phyloP scores from a whole-genome alignment of 2,329 filamentous ascomycete species.

The Lasiodiplodia theobromae region DNA sequence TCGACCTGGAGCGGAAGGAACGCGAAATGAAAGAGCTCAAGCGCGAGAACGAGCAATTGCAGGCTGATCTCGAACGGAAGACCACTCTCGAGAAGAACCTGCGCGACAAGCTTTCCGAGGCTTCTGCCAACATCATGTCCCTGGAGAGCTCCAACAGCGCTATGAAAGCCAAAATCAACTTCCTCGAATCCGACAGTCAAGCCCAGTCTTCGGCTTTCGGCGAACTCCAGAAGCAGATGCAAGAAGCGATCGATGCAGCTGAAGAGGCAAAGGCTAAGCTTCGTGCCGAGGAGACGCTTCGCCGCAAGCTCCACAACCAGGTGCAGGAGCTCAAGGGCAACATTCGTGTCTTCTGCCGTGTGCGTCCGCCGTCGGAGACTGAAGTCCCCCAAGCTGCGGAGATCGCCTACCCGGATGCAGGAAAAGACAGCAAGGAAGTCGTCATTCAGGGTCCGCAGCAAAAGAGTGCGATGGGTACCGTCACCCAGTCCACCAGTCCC shows the following conservation, averaged over 20 bases:
- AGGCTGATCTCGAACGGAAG: conserved; percentile 61
- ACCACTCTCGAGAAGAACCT: conserved; percentile 65
- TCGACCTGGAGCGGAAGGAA: conserved; percentile 62
- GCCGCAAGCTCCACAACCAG: conserved; percentile 93
- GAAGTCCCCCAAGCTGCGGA: conserved; percentile 72
- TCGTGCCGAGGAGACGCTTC: conserved; percentile 87
- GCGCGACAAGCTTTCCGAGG: conserved; percentile 59
- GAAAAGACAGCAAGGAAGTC: conserved; percentile 87
- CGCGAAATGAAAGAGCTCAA: conserved; percentile 59
- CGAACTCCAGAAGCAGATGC: conserved; percentile 79
- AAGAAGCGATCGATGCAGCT: conserved; percentile 75
- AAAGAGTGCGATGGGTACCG: conserved; percentile 77
- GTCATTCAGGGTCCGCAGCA: conserved; percentile 83
- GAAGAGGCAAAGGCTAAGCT: conserved; percentile 80
- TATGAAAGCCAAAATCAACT: conserved; percentile 82
- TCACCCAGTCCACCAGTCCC: conserved; percentile 78
- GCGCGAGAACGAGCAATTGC: conserved; percentile 58
- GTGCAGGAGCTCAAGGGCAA: conserved; percentile 98
- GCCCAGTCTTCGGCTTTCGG: conserved; percentile 87
- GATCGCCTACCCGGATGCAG: conserved; percentile 78
- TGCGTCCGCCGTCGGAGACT: conserved; percentile 73
- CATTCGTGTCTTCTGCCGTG: conserved; percentile 96
- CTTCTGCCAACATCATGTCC: conserved; percentile 52
- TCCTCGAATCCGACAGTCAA: conserved; percentile 88
- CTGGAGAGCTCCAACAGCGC: conserved; percentile 79